Conservation (phyloP, 1,139 yeast species). For the Wickerhamiella infanticola region DNA sequence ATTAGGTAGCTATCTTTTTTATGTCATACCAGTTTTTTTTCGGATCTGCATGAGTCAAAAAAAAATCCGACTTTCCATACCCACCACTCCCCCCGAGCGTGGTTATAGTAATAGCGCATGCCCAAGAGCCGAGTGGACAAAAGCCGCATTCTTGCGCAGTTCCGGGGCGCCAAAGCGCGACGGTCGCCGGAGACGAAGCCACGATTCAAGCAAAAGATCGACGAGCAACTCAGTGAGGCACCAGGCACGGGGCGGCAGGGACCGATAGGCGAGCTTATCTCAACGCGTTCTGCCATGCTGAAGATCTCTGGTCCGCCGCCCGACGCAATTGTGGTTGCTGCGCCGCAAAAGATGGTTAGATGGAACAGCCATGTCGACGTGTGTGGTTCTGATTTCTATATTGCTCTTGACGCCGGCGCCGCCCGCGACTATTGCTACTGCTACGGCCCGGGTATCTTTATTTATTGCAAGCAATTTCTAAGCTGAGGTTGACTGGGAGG, state of each 20-base stretch:
- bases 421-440: background rate
- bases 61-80: no score
- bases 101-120: background rate
- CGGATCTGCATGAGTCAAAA: background rate
- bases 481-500: background rate
- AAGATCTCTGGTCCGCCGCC: background rate
- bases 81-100: no score
- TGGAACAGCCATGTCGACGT: background rate
- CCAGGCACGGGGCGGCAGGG: background rate
- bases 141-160: background rate
- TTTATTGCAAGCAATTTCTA: background rate
- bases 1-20: background rate
- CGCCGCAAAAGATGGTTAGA: background rate
- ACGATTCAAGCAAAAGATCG: background rate
- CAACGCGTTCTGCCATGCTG: background rate
- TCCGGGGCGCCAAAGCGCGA: background rate
- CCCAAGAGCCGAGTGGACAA: background rate
- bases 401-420: background rate
- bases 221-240: background rate
- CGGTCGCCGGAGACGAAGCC: background rate
- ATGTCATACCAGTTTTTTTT: background rate
- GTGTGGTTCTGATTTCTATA: background rate
- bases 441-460: background rate
- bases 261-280: background rate
- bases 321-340: background rate